Evolutionary conservation across 768 basidiomycete species (phyloP), one percentile per base, ranked within the genome.

Genomic region (Saitozyma sp.): DNA sequence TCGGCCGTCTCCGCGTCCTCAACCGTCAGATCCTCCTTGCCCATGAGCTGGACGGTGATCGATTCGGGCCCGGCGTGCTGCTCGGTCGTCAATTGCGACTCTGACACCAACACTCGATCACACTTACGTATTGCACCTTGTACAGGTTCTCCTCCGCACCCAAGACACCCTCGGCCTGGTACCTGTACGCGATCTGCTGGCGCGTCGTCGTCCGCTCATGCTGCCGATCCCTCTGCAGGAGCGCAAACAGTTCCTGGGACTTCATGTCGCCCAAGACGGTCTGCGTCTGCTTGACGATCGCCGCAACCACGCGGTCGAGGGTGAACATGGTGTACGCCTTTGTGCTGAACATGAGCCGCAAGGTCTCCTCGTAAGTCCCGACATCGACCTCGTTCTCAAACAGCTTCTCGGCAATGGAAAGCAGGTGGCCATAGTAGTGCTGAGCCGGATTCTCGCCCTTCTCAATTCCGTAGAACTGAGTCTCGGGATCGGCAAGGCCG

Each of bases 301-400:
- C 88, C 11, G 86, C 87, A 60, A 98, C 87, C 51, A 96, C 81
- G 80, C 94, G 92, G 83, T 99, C 96, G 72, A 99, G 77, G 1
- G 96, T 97, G 80, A 95, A 98, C 67, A 95, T 80, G 58, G 88
- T 85, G 81, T 92, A 97, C 5, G 92, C 93, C 87, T 94, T 82
- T 67, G 68, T 75, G 14, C 70, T 75, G 69, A 83, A 80, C 78
- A 78, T 78, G 86, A 91, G 91, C 66, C 96, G 83, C 86, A 97
- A 87, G 73, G 92, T 91, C 77, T 98, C 96, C 78, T 98, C 95
- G 71, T 93, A 98, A 19, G 87, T 86, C n/a, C 84, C 81, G 75
- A 89, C 90, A 78, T 98, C 96, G 63, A 98, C 83, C 75, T 98
- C 94, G 65, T 86, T 88, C 71, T 92, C 92, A 75, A 98, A 97